Evolutionary conservation across 2,329 filamentous ascomycete species (phyloP), one percentile per base, ranked within the genome.

Genomic region (Monilinia aucupariae): DNA sequence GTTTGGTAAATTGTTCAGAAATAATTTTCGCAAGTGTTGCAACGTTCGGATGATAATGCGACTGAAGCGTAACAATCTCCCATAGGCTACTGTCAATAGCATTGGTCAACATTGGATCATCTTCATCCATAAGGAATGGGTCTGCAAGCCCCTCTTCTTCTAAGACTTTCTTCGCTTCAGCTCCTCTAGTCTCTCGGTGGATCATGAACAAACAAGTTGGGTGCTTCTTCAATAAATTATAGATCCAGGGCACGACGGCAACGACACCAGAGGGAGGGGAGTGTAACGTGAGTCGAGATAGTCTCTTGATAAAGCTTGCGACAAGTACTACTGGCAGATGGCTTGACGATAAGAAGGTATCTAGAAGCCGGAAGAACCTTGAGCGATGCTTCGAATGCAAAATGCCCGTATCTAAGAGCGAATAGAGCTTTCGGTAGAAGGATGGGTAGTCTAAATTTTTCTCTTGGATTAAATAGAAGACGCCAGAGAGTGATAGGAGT

Each of bases 41-140:
- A 30, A 99, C 91, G 70, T 97, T 99, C 17, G 96, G 94, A 74
- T 99, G 94, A 76, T 96, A 97, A 75, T 99, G 96, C 0, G 86
- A 88, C 75, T 96, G 91, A 63, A 97, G 79, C 64, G 91, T 92
- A 65, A 96, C 89, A 59, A 99, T 82, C 75, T 99, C 94, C 96
- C 94, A 99, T 9, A 99, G 78, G 74, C 89, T 92, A 75, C 91
- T 96, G 64, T 97, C 92, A 64, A 99, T 90, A 22, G 96, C 94
- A 47, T 82, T 77, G 0, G 92, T 97, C 74, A 88, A 81, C 82
- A 92, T 90, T 0, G 94, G 96, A 67, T 99, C 91, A 34, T 79
- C 71, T 75, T 97, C 91, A 6, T 85, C 78, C 59, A 87, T 81
- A 64, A 89, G 75, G 73, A 96, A 99, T 0, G 90, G 88, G 71